Percentiles rank a stretch among this genome's conserved stretches.
phyloP scores from a whole-genome alignment of 2,329 filamentous ascomycete species.

The Salinomyces thailandicus region DNA sequence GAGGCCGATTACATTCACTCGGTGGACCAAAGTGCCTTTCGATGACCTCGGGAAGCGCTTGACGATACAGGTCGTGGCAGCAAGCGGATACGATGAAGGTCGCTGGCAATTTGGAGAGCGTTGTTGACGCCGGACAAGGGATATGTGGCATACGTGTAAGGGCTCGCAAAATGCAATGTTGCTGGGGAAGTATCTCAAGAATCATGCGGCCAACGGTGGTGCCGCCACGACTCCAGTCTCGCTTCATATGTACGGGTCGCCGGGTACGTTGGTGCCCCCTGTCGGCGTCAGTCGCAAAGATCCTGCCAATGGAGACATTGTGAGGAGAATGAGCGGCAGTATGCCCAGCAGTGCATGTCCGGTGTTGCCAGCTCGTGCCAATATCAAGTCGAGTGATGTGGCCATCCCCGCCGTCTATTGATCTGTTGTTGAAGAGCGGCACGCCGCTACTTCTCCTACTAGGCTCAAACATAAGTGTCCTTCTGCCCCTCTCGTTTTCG shows the following conservation, averaged over 20 bases:
- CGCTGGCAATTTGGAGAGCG: slow-evolving; percentile 19
- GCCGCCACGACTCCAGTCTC: slow-evolving; percentile 45
- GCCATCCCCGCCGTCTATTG: slow-evolving; percentile 10
- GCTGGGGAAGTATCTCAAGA: slow-evolving; percentile 38
- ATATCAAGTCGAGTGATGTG: slow-evolving; percentile 33
- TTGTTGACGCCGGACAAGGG: background rate
- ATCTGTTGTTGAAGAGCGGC: slow-evolving; percentile 12
- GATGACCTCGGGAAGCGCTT: no score
- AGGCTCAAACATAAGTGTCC: slow-evolving; percentile 32
- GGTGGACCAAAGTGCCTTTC: no score
- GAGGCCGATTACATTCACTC: no score
- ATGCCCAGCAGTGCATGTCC: slow-evolving; percentile 50
- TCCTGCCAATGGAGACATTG: slow-evolving; percentile 8
- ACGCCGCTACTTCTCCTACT: slow-evolving; percentile 7
- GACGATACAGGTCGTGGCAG: slow-evolving; percentile 24
- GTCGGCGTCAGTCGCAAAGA: slow-evolving; percentile 35
- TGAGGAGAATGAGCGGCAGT: slow-evolving; percentile 47
- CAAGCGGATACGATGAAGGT: slow-evolving; percentile 29
- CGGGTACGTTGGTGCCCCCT: slow-evolving; percentile 49
- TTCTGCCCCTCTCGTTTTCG: slow-evolving; percentile 34
- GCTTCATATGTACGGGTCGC: slow-evolving; percentile 40
- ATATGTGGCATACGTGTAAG: slow-evolving; percentile 11
- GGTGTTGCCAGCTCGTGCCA: slow-evolving; percentile 42
- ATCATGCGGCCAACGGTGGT: slow-evolving; percentile 39
- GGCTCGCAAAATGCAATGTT: slow-evolving; percentile 18